These are phyloP conservation scores for Plasmodium falciparum DNA, from an alignment of 169 alveolate species.

Conservation along the genomic window DNA sequence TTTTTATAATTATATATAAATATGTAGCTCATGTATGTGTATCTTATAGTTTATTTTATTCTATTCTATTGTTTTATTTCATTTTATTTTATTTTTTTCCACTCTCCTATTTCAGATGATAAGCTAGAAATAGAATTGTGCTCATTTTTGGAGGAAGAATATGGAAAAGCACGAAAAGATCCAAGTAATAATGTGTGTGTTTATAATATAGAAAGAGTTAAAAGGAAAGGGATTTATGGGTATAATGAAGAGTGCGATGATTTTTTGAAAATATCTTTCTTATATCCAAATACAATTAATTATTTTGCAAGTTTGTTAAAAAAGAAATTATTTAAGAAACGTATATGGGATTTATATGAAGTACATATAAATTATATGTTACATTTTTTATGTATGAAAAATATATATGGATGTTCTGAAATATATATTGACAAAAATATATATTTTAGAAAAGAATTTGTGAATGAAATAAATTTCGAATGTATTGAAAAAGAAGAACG, in stretches of 20 bases:
- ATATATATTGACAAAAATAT: constrained; percentile 34
- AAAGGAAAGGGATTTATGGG: constrained; percentile 64
- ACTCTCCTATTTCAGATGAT: not conserved
- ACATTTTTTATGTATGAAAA: constrained; percentile 63
- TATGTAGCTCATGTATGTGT: not conserved
- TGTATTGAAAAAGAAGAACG: constrained; percentile 37
- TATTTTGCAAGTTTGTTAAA: constrained; percentile 64
- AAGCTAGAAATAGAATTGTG: constrained; percentile 40
- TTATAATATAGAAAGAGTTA: constrained; percentile 70
- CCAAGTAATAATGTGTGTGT: constrained; percentile 15
- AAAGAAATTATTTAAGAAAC: constrained; percentile 63
- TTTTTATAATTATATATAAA: too few relatives aligned
- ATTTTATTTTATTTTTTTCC: not conserved
- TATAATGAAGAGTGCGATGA: constrained; percentile 52
- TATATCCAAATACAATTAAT: constrained; percentile 43
- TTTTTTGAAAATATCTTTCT: constrained; percentile 42
- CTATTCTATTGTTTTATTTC: not conserved
- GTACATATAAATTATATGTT: constrained; percentile 72
- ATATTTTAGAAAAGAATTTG: constrained; percentile 54
- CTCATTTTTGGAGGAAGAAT: constrained; percentile 56
- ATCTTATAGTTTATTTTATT: not conserved
- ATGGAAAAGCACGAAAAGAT: constrained; percentile 43
- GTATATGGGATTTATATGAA: constrained; percentile 64
- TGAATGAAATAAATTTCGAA: constrained; percentile 33
- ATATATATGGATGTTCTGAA: constrained; percentile 73